phyloP scores from a whole-genome alignment of 345 rosid genomes.

The Mangifera indica region DNA sequence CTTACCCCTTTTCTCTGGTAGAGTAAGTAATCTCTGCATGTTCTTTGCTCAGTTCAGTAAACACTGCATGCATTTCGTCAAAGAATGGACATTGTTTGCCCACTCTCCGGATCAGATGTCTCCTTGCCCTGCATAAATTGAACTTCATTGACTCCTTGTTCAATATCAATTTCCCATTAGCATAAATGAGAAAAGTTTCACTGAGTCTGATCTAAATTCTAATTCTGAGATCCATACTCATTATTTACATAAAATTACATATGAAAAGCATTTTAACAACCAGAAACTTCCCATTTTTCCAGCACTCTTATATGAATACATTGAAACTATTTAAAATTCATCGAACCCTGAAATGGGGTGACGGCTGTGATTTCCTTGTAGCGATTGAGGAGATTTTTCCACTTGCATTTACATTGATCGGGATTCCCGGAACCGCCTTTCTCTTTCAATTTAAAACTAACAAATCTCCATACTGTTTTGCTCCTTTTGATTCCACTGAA shows the following conservation, averaged over 20 bases:
- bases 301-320: too few species aligned
- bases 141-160: background rate
- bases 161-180: background rate
- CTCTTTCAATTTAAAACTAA: slow-evolving; percentile 43
- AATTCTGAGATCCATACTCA: too few species aligned
- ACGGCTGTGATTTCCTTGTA: slow-evolving; percentile 43
- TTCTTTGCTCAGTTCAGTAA: slow-evolving; percentile 43
- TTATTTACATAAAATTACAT: too few species aligned
- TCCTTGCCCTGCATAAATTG: slow-evolving; percentile 49
- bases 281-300: too few species aligned
- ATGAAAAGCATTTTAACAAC: too few species aligned
- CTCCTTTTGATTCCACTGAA: slow-evolving; percentile 49
- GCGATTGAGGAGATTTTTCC: slow-evolving; percentile 61
- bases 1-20: slow-evolving; percentile 39
- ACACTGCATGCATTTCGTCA: slow-evolving; percentile 48
- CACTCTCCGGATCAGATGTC: slow-evolving; percentile 48
- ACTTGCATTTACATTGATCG: slow-evolving; percentile 66
- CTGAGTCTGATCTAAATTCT: too few species aligned
- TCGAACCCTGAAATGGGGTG: background rate
- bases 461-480: slow-evolving; percentile 54
- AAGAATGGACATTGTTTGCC: slow-evolving; percentile 51
- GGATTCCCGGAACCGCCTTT: slow-evolving; percentile 46
- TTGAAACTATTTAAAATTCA: too few species aligned
- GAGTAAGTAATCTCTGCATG: slow-evolving; percentile 40
- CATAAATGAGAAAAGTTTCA: background rate